Evolutionary conservation across 2,329 filamentous ascomycete genomes (phyloP), one percentile per base, ranked within the genome.

Genomic region (Exophiala alcalophila): DNA sequence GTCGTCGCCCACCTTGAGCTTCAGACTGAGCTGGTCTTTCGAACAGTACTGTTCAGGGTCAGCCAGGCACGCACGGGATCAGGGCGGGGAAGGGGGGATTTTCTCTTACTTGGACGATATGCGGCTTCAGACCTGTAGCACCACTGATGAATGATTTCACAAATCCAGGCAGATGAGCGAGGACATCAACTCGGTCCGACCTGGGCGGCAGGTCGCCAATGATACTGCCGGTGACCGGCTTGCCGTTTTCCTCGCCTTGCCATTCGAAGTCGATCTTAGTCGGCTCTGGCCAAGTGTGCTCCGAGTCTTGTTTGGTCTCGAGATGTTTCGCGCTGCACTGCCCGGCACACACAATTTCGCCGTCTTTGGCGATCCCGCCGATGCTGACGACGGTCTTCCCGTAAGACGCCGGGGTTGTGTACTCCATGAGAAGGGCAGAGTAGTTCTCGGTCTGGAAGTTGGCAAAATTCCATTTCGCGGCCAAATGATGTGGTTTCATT

Each of bases 401-500:
- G 61, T 98, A 98, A 4, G 91, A 96, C 3, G 86, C 81, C 19
- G 92, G 94, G 1, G 92, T 98, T 25, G 81, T 94, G 66, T 83
- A 98, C 66, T 97, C 86, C 92, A 98, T 98, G 72, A 97, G 73
- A 54, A 94, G 70, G 19, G 90, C 91, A 19, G 90, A 92, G 70
- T 88, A 85, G 14, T 74, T 87, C 15, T 88, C 84, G 10, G 86
- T 83, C 64, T 97, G 90, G 72, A 95, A 95, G 68, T 90, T 80
- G 66, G 80, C 76, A 71, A 96, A 98, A 68, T 92, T 95, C 92
- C 92, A 98, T 52, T 78, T 81, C 20, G 86, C 81, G 49, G 91
- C 81, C 79, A 89, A 86, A 64, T 98, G 94, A 66, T 98, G 92
- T 27, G 92, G 92, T 77, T 98, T 98, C 91, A 97, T 97, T 64